Evolutionary conservation across 108 stramenopile species (phyloP), one percentile per base, ranked within the genome.

Genomic region (Nitzschia putrida): DNA sequence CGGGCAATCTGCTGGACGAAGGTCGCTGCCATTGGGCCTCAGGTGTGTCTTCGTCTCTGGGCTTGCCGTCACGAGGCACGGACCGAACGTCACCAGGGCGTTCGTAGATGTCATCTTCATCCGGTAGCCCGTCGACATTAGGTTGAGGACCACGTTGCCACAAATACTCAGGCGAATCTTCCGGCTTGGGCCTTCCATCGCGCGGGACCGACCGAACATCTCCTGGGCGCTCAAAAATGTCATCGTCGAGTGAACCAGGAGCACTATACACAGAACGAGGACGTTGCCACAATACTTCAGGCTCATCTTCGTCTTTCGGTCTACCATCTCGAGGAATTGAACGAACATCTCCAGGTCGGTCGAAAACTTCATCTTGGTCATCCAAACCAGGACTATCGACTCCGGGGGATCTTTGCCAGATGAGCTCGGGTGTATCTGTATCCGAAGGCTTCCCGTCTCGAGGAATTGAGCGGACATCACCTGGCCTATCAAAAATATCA

Each of bases 131-230:
- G 16, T 63, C 64, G 22, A 71, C 42, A 18, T 49, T 43, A 14
- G 13, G 8, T 23, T 39, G n/a, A 21, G 57, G 57, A 44, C 21
- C 9, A 23, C 73, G 25, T 13, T 49, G 25, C 73, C 73, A 73
- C 13, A 26, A 42, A 8, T 39, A n/a, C 16, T 77, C 77, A 22
- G 77, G 70, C 13, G 16, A 21, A 49, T 69, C 77, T 47, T n/a
- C 14, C 5, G 45, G n/a, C 22, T 68, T 56, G 44, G 64, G 77
- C 13, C 34, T 66, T 10, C 71, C 71, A 68, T 53, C 64, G n/a
- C 73, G 64, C 20, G 73, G 73, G 7, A 73, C 29, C 13, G 65
- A 66, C 11, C 64, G 57, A 10, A 73, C 56, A 52, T 73, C 73
- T 37, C 64, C 64, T 0, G 73, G 73, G 38, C 73, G n/a, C 20